Conservation (phyloP, 2,329 filamentous ascomycete species). For the Domatiomyces catenatus region DNA sequence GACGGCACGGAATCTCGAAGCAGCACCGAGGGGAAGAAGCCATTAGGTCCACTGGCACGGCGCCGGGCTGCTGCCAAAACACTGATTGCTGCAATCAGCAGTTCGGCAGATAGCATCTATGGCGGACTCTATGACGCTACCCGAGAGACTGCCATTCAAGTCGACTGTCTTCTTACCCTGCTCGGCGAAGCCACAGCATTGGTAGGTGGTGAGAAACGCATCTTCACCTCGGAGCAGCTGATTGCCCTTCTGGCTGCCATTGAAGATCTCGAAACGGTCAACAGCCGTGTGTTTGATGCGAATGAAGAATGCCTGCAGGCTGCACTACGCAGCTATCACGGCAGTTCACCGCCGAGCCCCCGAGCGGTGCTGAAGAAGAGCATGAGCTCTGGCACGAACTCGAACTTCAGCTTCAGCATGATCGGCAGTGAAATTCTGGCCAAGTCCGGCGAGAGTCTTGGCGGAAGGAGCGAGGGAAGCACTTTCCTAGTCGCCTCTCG, state of each 20-base stretch:
- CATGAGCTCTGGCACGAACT: conserved; percentile 38
- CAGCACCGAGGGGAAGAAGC: conserved; percentile 15
- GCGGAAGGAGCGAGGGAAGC: conserved; percentile 37
- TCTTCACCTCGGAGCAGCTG: conserved; percentile 58
- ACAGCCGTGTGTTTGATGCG: conserved; percentile 53
- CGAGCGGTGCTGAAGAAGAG: conserved; percentile 53
- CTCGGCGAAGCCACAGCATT: conserved; percentile 69
- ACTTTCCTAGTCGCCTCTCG: conserved; percentile 29
- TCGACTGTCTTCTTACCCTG: conserved; percentile 70
- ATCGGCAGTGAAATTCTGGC: conserved; percentile 58
- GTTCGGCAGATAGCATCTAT: conserved; percentile 76
- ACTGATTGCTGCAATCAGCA: conserved; percentile 68
- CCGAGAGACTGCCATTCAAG: conserved; percentile 68
- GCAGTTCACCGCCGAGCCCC: conserved; percentile 42
- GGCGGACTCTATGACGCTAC: conserved; percentile 75
- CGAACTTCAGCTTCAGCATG: conserved; percentile 49
- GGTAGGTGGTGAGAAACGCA: conserved; percentile 41
- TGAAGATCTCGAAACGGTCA: conserved; percentile 65
- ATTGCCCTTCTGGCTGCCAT: conserved; percentile 60
- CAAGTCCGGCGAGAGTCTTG: conserved; percentile 39
- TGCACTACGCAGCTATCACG: conserved; percentile 55
- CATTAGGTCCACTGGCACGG: conserved; percentile 33
- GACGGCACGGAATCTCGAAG: conserved; percentile 39
- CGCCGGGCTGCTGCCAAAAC: conserved; percentile 58
- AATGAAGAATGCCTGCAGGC: conserved; percentile 67